Base-by-base conservation (phyloP, 2,329 filamentous ascomycete species). In the Apiospora sp. region DNA sequence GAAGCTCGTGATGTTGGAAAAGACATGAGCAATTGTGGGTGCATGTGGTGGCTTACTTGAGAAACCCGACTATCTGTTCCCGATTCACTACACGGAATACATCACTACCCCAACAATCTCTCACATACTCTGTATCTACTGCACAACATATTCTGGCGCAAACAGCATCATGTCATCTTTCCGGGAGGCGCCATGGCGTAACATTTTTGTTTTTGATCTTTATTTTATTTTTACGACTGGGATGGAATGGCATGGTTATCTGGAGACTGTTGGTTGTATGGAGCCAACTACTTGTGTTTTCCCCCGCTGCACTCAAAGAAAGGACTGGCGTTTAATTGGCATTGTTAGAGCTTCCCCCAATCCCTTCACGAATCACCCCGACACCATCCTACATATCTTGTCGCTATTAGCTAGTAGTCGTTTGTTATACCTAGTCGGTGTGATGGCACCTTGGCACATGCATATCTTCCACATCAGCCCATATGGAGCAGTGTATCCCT, bases 1-100 rank as follows among this genome's bases (percentile, higher is more conserved):
- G 51, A 72, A 41, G 77, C 75, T 30, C 73, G 70, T 37, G 74
- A 73, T 34, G 73, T 67, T 34, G 75, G 76, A 37, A 76, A 77
- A 30, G 83, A 87, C 68, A 80, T 88, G 71, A 88, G 85, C 72
- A 82, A 85, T 48, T 90, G 88, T 71, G 87, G 86, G 12, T 90
- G 88, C 74, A 82, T 88, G 75, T 89, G 87, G 87, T 88, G 84
- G 81, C 80, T 85, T 68, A 84, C 82, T 71, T 89, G 76, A 83
- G 75, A n/a, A 64, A 22, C n/a, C 22, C 12, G 58, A 10, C 34
- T 24, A n/a, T 14, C 34, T 61, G 16, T 34, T 19, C 54, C 24
- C 19, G 54, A 19, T 61, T 64, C 30, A n/a, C 16, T 19, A 1
- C n/a, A 41, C 34, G 19, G 19, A 24, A 41, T 37, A 41, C n/a